These are phyloP conservation scores for Sporothrix phasma DNA, from an alignment of 2,329 filamentous ascomycete genomes.

Conservation along the genomic window DNA sequence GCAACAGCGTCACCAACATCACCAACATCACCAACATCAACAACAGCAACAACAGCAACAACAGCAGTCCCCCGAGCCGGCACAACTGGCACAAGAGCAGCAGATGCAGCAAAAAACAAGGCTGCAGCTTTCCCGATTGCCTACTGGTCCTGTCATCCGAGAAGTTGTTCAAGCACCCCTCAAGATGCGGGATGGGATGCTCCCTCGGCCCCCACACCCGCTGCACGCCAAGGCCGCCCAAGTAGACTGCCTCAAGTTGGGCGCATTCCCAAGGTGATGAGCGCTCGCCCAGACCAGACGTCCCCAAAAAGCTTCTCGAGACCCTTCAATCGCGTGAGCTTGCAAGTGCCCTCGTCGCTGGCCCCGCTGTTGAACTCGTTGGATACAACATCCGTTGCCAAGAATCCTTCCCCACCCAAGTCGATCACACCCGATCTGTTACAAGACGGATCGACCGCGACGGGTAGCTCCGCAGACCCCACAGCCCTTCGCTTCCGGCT, in stretches of 20 bases:
- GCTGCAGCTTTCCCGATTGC: background rate
- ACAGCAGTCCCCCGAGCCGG: background rate
- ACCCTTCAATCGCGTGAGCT: slow-evolving; percentile 56
- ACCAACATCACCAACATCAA: background rate
- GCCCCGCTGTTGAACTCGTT: slow-evolving; percentile 23
- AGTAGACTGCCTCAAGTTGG: slow-evolving; percentile 72
- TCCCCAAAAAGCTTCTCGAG: slow-evolving; percentile 77
- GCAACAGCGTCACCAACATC: background rate
- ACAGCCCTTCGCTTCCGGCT: slow-evolving; percentile 23
- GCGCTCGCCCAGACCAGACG: slow-evolving; percentile 53
- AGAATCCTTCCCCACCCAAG: slow-evolving; percentile 37
- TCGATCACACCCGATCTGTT: slow-evolving; percentile 32
- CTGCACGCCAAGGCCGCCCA: slow-evolving; percentile 28
- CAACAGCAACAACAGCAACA: background rate
- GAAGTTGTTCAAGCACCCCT: background rate
- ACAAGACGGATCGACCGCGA: slow-evolving; percentile 28
- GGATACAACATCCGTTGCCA: slow-evolving; percentile 35
- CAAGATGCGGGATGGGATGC: background rate
- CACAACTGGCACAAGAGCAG: background rate
- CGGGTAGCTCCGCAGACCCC: slow-evolving; percentile 25
- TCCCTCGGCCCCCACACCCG: background rate
- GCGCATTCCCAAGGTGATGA: slow-evolving; percentile 74
- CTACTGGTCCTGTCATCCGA: background rate
- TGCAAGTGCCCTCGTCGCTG: slow-evolving; percentile 26
- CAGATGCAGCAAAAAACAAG: background rate